Conservation (phyloP, 2,329 filamentous ascomycete genomes). For the Teratosphaeria gauchensis region DNA sequence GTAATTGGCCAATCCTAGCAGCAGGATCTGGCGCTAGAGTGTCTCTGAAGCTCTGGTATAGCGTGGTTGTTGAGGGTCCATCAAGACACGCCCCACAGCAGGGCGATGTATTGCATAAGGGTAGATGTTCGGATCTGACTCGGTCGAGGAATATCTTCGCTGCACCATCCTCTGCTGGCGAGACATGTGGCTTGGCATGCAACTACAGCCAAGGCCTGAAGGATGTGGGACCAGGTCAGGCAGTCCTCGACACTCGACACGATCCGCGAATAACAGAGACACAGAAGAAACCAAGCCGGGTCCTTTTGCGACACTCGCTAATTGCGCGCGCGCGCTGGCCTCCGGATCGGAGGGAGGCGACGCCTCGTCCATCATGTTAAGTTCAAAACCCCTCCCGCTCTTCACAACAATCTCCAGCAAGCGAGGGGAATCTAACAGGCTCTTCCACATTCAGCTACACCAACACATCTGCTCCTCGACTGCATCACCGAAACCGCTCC, state of each 20-base stretch:
- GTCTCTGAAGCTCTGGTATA: too few species aligned
- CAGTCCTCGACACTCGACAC: background rate
- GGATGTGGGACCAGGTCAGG: too few species aligned
- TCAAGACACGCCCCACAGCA: too few species aligned
- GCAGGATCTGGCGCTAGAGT: too few species aligned
- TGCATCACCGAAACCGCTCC: background rate
- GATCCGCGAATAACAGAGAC: background rate
- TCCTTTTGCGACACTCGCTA: background rate
- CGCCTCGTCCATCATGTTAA: background rate
- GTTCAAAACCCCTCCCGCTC: background rate
- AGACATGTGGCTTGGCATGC: background rate
- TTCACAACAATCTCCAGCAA: background rate
- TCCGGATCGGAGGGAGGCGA: background rate
- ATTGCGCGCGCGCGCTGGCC: background rate
- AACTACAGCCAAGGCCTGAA: background rate
- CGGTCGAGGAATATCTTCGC: too few species aligned
- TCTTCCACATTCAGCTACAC: background rate
- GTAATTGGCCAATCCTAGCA: too few species aligned
- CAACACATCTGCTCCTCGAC: background rate
- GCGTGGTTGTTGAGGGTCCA: too few species aligned
- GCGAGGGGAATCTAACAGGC: background rate
- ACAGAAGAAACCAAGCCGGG: background rate
- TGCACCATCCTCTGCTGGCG: too few species aligned
- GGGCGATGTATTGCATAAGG: too few species aligned
- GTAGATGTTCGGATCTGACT: too few species aligned